These are phyloP conservation scores for Gyromitra esculenta DNA, from an alignment of 2,329 filamentous ascomycete genomes.

Conservation along the genomic window DNA sequence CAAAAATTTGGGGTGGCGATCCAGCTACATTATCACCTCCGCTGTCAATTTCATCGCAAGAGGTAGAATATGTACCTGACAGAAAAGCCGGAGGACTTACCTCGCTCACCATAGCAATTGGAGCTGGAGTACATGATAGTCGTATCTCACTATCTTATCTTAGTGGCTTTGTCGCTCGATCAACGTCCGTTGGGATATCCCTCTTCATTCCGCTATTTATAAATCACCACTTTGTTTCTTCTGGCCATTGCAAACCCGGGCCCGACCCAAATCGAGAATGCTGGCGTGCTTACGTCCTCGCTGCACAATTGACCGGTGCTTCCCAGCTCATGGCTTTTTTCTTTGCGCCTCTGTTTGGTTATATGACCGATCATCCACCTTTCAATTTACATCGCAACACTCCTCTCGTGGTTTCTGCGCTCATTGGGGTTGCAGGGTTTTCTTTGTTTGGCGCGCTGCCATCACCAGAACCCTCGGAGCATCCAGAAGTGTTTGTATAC, in stretches of 20 bases:
- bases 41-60: background rate
- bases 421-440: slow-evolving; percentile 82
- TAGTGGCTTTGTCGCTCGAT: slow-evolving; percentile 86
- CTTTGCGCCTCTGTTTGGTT: slow-evolving; percentile 87
- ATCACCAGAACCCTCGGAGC: slow-evolving; percentile 74
- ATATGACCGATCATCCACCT: slow-evolving; percentile 74
- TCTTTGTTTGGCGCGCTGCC: slow-evolving; percentile 76
- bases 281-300: slow-evolving; percentile 84
- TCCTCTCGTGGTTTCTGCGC: slow-evolving; percentile 76
- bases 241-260: slow-evolving; percentile 78
- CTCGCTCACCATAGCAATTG: slow-evolving; percentile 30
- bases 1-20: slow-evolving; percentile 50
- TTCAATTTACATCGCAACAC: slow-evolving; percentile 68
- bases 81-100: background rate
- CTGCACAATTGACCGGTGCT: slow-evolving; percentile 80
- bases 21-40: slow-evolving; percentile 22
- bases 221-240: slow-evolving; percentile 86
- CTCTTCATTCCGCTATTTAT: slow-evolving; percentile 93
- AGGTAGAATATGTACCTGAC: background rate
- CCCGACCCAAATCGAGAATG: slow-evolving; percentile 74
- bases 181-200: slow-evolving; percentile 93
- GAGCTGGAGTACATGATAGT: slow-evolving; percentile 53
- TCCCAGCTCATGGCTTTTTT: slow-evolving; percentile 87
- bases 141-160: slow-evolving; percentile 85
- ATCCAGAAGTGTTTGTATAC: slow-evolving; percentile 75